Percentiles rank a stretch among this genome's conserved stretches.
Conservation (phyloP, 306 rosid species). For the Lagenaria siceraria region DNA sequence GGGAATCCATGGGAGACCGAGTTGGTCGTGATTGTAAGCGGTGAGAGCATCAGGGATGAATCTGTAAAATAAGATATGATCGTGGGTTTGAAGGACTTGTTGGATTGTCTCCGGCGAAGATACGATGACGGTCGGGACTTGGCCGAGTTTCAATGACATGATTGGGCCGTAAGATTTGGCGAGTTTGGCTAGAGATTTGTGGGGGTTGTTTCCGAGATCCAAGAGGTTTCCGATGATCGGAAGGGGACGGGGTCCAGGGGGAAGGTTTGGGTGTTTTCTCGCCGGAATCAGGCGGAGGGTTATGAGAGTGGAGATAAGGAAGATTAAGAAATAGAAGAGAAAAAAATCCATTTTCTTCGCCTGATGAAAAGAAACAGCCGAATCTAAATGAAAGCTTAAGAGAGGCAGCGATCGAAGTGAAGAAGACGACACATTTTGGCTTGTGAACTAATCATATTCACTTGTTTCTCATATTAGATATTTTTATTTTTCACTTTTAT, state of each 20-base stretch:
- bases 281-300: neutral
- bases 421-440: too few relatives aligned
- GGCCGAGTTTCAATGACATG: conserved; percentile 36
- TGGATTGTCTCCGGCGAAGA: conserved; percentile 26
- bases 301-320: neutral
- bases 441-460: too few relatives aligned
- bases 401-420: too few relatives aligned
- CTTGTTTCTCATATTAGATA: too few relatives aligned
- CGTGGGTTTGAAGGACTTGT: too few relatives aligned
- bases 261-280: conserved; percentile 12
- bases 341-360: neutral
- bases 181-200: conserved; percentile 25
- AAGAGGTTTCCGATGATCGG: conserved; percentile 48
- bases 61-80: too few relatives aligned
- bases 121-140: conserved; percentile 25
- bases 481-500: too few relatives aligned
- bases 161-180: conserved; percentile 24
- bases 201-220: conserved; percentile 39
- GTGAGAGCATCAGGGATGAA: too few relatives aligned
- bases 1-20: too few relatives aligned
- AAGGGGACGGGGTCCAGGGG: conserved; percentile 38
- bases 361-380: neutral
- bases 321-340: neutral
- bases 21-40: too few relatives aligned
- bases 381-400: too few relatives aligned